These are phyloP conservation scores for Lagenidium sp. DNA, from an alignment of 352 stramenopile species.

Conservation along the genomic window DNA sequence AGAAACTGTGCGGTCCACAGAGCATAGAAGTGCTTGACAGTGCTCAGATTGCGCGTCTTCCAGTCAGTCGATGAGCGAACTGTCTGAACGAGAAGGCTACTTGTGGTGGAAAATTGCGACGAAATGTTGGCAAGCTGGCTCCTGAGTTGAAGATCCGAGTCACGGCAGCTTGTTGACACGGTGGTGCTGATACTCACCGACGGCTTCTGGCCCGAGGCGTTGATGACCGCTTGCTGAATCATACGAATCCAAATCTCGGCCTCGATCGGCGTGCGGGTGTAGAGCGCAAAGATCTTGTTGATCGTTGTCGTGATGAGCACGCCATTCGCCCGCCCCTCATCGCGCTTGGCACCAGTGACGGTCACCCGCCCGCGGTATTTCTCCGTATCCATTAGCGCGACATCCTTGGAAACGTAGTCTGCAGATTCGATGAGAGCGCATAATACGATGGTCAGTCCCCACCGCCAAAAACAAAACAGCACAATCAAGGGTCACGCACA, in stretches of 20 bases:
- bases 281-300: slow-evolving; percentile 81
- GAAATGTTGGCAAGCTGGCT: slow-evolving; percentile 11
- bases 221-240: slow-evolving; percentile 67
- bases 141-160: slow-evolving; percentile 31
- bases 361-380: slow-evolving; percentile 78
- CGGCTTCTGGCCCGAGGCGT: slow-evolving; percentile 35
- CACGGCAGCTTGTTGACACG: slow-evolving; percentile 29
- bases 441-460: not conserved
- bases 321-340: slow-evolving; percentile 57
- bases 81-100: slow-evolving; percentile 40
- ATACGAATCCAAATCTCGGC: slow-evolving; percentile 83
- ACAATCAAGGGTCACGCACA: no score
- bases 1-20: slow-evolving; percentile 73
- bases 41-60: slow-evolving; percentile 77
- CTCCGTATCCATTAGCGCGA: slow-evolving; percentile 69
- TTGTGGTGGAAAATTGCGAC: slow-evolving; percentile 8
- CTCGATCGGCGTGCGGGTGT: slow-evolving; percentile 72
- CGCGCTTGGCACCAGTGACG: slow-evolving; percentile 56
- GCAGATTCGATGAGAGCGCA: no score
- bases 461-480: not conserved
- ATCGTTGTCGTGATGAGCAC: slow-evolving; percentile 83
- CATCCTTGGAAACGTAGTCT: slow-evolving; percentile 80
- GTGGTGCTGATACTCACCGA: slow-evolving; percentile 38
- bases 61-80: slow-evolving; percentile 74
- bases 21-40: slow-evolving; percentile 78